Evolutionary conservation across 768 basidiomycete species (phyloP).

Genomic region (Calocybe indica): DNA sequence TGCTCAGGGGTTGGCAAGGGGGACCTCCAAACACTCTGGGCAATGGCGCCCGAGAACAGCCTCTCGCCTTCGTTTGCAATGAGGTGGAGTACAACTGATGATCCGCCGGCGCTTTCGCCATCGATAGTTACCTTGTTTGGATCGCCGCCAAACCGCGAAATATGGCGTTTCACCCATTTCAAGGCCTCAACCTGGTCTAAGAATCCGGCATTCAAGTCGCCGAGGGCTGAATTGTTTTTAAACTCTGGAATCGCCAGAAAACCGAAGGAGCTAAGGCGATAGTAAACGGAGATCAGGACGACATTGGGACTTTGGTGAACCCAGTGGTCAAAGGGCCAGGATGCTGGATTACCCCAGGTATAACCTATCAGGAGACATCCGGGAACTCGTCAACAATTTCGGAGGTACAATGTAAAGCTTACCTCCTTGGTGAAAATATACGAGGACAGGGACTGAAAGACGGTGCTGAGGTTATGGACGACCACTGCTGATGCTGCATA

Average conservation of each 20-base stretch:
- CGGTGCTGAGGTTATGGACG: background rate
- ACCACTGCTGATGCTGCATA: background rate
- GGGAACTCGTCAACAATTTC: conserved; percentile 21
- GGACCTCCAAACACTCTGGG: background rate
- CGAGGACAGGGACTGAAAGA: conserved; percentile 35
- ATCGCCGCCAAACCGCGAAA: conserved; percentile 27
- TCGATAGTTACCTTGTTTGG: conserved; percentile 26
- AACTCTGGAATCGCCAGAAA: conserved; percentile 22
- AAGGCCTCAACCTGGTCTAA: conserved; percentile 34
- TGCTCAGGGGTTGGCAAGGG: conserved; percentile 10
- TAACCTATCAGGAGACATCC: conserved; percentile 30
- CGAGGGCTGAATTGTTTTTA: conserved; percentile 22
- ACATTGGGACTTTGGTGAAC: conserved; percentile 56
- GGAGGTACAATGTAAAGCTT: background rate
- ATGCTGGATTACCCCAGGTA: conserved; percentile 51
- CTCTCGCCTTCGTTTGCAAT: conserved; percentile 34
- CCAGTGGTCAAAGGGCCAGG: conserved; percentile 65
- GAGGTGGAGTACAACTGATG: conserved; percentile 37
- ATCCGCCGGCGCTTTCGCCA: conserved; percentile 37
- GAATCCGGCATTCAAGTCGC: conserved; percentile 32
- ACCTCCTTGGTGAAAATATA: conserved; percentile 47
- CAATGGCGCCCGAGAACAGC: background rate
- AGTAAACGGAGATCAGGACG: conserved; percentile 60
- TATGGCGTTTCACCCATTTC: conserved; percentile 34
- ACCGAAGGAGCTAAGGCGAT: conserved; percentile 59